phyloP scores from a whole-genome alignment of 2,329 filamentous ascomycete genomes.

The Colletotrichum gloeosporioides region DNA sequence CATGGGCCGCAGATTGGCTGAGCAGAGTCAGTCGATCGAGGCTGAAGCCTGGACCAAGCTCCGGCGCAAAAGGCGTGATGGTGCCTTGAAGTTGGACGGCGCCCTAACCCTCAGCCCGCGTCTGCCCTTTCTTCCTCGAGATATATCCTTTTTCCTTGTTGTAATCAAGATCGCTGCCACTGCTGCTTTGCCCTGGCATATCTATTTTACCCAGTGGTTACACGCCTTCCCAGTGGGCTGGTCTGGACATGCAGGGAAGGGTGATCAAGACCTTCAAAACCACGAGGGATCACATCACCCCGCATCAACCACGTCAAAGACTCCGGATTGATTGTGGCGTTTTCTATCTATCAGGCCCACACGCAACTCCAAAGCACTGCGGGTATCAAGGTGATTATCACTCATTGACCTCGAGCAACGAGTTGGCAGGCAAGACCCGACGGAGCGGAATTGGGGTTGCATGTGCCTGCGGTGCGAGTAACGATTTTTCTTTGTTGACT shows the following conservation, averaged over 20 bases:
- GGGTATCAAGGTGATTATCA: background rate
- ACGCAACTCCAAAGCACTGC: background rate
- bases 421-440: background rate
- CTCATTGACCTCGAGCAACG: background rate
- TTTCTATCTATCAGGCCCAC: background rate
- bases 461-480: background rate
- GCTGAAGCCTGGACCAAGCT: background rate
- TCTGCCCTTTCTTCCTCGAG: constrained; percentile 2
- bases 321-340: background rate
- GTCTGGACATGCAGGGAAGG: background rate
- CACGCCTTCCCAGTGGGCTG: background rate
- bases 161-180: background rate
- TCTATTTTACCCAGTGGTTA: background rate
- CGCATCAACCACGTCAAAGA: background rate
- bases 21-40: background rate
- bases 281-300: background rate
- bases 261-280: background rate
- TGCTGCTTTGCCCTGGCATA: background rate
- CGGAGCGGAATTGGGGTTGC: background rate
- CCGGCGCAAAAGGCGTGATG: background rate
- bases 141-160: constrained; percentile 8
- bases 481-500: constrained; percentile 6
- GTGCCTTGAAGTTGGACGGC: constrained; percentile 1
- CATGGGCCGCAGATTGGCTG: background rate
- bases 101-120: background rate